Base-by-base conservation (phyloP, 1,139 yeast genomes). In the Scheffersomyces cryptocercus region DNA sequence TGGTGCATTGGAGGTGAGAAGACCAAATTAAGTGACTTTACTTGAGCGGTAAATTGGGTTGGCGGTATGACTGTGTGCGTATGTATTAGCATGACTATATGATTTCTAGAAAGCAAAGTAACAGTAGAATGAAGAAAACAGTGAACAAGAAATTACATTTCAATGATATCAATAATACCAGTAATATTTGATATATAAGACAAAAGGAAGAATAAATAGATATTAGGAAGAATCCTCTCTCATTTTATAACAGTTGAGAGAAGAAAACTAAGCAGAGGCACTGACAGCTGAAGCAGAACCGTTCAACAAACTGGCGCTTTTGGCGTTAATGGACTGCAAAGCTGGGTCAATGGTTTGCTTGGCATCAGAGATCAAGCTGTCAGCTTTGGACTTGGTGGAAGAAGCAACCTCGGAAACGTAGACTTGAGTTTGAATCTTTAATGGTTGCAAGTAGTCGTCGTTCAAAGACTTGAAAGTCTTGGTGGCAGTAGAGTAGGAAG, bases 361-460 rank as follows among this genome's bases (percentile, higher is more conserved):
- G 36, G 73, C 70, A 12, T 67, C 70, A 32, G 62, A 53, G 35
- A 68, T 53, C 16, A 66, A 56, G 15, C 65, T 58, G 49, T 68
- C 75, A 39, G 75, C 75, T 54, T 64, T 69, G 45, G 55, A 59
- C 52, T 62, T 69, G 46, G 72, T 64, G 43, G 62, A 64, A 34
- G 59, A 55, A 28, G 71, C 65, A 34, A 69, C 68, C 37, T 70
- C 76, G 39, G 51, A 52, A 31, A 67, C 73, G 52, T 65, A 67
- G 41, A 59, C 73, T 46, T 69, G 71, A 39, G 79, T 72, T 51
- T 71, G 72, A 36, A 58, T 56, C 51, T 64, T 70, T 53, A 73
- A 68, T 29, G 78, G 78, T 50, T 65, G 69, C 42, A 73, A 61
- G 57, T 62, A 69, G 39, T 64, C 65, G 33, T 64, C 63, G 52